phyloP scores from a whole-genome alignment of 2,329 filamentous ascomycete genomes.

The Phialophora verrucosa region DNA sequence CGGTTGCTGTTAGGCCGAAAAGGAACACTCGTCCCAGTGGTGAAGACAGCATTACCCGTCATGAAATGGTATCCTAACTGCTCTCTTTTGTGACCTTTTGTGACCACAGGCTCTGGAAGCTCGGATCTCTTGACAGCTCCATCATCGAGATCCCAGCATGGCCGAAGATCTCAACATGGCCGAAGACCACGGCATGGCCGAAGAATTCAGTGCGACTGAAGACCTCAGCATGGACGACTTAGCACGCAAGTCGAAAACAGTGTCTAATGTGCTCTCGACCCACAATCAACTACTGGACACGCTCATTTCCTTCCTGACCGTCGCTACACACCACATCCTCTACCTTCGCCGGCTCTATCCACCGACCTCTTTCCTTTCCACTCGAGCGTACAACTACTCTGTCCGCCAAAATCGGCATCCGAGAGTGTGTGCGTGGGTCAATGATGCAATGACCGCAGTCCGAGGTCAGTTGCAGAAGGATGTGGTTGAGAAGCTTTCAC shows the following conservation, averaged over 20 bases:
- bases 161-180: not conserved
- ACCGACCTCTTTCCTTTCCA: constrained; percentile 73
- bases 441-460: constrained; percentile 76
- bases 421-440: constrained; percentile 82
- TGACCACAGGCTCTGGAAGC: not conserved
- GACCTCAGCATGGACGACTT: constrained; percentile 24
- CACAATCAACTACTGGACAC: constrained; percentile 54
- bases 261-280: constrained; percentile 49
- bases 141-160: not conserved
- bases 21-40: not conserved
- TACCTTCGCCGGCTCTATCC: constrained; percentile 84
- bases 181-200: not conserved
- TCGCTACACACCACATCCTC: constrained; percentile 83
- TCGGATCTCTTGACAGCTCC: not conserved
- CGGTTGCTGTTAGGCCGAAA: not conserved
- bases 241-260: constrained; percentile 39
- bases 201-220: not conserved
- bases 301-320: constrained; percentile 80
- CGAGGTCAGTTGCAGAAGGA: constrained; percentile 70
- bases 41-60: not conserved
- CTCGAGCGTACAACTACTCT: constrained; percentile 80
- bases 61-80: not conserved
- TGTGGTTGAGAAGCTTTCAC: constrained; percentile 60
- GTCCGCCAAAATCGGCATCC: constrained; percentile 87
- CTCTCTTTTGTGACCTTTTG: not conserved